A percentile compares a stretch with the other conserved stretches of the same genome.
These are phyloP conservation scores for Neurospora sp. DNA, from an alignment of 495 filamentous ascomycete genomes.

Conservation along the genomic window DNA sequence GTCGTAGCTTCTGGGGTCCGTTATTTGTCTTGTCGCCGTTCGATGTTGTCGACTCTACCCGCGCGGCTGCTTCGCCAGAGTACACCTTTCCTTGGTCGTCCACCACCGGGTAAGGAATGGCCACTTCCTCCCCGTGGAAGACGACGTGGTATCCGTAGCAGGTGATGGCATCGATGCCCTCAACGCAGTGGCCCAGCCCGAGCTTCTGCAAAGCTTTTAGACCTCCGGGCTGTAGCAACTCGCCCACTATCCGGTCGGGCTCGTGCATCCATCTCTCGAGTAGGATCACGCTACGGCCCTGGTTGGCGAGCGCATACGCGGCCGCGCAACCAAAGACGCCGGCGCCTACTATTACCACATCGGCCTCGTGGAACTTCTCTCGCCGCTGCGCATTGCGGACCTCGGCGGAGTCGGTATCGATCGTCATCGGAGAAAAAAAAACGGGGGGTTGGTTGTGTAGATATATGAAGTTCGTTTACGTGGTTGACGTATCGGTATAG, in stretches of 20 bases:
- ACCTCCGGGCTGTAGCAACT: constrained; percentile 89
- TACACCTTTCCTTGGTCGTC: constrained; percentile 15
- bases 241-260: constrained; percentile 93
- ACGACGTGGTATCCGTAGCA: constrained; percentile 81
- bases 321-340: constrained; percentile 83
- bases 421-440: constrained; percentile 3
- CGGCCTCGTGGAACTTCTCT: constrained; percentile 39
- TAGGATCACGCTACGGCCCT: constrained; percentile 85
- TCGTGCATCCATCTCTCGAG: constrained; percentile 84
- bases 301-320: constrained; percentile 68
- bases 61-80: neutral
- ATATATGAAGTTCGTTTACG: neutral
- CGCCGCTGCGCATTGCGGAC: constrained; percentile 32
- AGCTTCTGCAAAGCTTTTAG: constrained; percentile 70
- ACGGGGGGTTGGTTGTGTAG: neutral
- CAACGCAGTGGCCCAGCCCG: constrained; percentile 71
- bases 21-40: constrained; percentile 7
- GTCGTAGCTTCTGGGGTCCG: constrained; percentile 2
- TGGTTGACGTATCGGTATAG: neutral
- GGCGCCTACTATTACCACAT: constrained; percentile 84
- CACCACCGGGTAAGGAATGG: constrained; percentile 61
- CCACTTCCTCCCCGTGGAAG: constrained; percentile 69
- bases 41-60: constrained; percentile 7
- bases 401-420: constrained; percentile 10
- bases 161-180: constrained; percentile 76